A percentile compares a stretch with the other conserved stretches of the same genome.
phyloP scores from a whole-genome alignment of 2,329 filamentous ascomycete species.

The Zymoseptoria passerinii region DNA sequence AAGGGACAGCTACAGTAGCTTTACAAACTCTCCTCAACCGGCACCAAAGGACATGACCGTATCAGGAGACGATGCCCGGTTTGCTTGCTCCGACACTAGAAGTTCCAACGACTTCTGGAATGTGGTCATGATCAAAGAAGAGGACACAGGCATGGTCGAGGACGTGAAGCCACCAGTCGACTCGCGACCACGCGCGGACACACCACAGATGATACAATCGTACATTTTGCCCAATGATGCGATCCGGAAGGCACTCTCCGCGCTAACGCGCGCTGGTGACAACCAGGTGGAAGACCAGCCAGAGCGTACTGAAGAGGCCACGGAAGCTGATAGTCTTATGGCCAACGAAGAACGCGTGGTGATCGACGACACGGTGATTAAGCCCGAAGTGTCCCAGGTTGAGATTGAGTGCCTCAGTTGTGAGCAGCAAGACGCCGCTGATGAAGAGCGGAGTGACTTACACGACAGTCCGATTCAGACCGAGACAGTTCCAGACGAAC shows the following conservation, averaged over 20 bases:
- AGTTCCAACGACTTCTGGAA: not conserved
- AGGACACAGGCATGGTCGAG: not conserved
- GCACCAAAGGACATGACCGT: not conserved
- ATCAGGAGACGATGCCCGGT: not conserved
- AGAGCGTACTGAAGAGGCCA: not conserved
- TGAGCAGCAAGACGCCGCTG: not conserved
- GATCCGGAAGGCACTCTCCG: not conserved
- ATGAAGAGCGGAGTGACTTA: not conserved
- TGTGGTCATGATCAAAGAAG: not conserved
- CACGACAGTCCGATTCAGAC: not conserved
- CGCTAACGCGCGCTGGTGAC: not conserved
- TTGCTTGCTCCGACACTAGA: not conserved
- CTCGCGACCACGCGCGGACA: not conserved
- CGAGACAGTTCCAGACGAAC: not conserved
- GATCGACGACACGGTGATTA: not conserved
- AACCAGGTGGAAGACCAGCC: not conserved
- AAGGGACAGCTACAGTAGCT: not conserved
- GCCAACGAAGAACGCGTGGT: not conserved
- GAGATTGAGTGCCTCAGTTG: not conserved
- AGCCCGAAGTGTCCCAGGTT: not conserved
- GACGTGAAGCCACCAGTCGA: not conserved
- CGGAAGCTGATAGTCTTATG: not conserved
- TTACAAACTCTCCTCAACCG: not conserved
- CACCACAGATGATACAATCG: not conserved
- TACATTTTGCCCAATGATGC: not conserved